phyloP scores from a whole-genome alignment of 1,139 yeast species.

The Saccharomyces uvarum region DNA sequence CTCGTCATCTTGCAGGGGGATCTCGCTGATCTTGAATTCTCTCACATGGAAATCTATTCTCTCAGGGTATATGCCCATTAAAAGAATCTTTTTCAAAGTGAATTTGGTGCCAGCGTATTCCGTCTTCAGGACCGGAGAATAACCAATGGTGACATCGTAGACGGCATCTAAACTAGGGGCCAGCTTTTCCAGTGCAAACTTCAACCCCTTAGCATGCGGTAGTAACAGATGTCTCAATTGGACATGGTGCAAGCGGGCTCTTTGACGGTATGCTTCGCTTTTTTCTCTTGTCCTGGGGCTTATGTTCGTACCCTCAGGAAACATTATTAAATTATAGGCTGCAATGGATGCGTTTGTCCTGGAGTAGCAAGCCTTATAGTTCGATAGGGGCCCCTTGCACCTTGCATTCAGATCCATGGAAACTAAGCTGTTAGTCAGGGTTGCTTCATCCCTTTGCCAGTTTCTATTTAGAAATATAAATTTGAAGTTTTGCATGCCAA shows the following conservation, averaged over 20 bases:
- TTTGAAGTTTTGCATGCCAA: slow-evolving; percentile 71
- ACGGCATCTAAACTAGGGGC: slow-evolving; percentile 51
- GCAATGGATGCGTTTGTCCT: background rate
- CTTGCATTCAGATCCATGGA: background rate
- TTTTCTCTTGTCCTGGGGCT: slow-evolving; percentile 53
- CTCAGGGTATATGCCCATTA: slow-evolving; percentile 65
- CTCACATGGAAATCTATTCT: slow-evolving; percentile 54
- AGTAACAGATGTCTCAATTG: slow-evolving; percentile 53
- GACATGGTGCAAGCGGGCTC: slow-evolving; percentile 36
- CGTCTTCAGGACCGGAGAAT: slow-evolving; percentile 52
- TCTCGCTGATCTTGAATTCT: slow-evolving; percentile 47
- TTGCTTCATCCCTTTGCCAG: slow-evolving; percentile 63
- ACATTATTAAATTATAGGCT: slow-evolving; percentile 42
- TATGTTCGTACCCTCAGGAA: slow-evolving; percentile 89
- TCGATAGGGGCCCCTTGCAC: background rate
- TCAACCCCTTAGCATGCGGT: slow-evolving; percentile 75
- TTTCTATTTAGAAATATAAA: slow-evolving; percentile 69
- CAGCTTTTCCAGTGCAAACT: slow-evolving; percentile 53
- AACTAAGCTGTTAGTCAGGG: background rate
- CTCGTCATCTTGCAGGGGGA: slow-evolving; percentile 54
- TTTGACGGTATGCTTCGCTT: slow-evolving; percentile 50
- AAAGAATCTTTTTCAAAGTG: slow-evolving; percentile 53
- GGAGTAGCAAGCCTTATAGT: background rate
- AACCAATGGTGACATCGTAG: slow-evolving; percentile 76
- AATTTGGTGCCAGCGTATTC: slow-evolving; percentile 72